Conservation (phyloP, 345 rosid species). For the Moricandia moricandioides region DNA sequence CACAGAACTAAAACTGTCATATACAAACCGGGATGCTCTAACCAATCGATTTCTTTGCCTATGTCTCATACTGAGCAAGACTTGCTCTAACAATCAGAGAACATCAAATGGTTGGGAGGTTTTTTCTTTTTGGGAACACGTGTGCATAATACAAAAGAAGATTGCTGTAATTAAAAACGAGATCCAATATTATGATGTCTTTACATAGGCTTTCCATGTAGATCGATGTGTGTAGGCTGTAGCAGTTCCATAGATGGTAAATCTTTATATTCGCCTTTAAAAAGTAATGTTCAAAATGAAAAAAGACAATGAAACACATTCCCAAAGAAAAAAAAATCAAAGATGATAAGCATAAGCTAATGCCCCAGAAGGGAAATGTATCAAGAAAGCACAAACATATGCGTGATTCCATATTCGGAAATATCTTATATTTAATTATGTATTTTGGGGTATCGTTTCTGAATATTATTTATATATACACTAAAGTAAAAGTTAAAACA, state of each 20-base stretch:
- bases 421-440: background rate
- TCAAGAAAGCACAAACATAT: conserved; percentile 18
- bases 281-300: background rate
- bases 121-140: background rate
- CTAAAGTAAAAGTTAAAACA: background rate
- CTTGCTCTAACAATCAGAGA: background rate
- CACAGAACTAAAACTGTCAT: too few relatives aligned
- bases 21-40: too few relatives aligned
- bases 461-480: background rate
- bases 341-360: background rate
- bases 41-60: too few relatives aligned
- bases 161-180: background rate
- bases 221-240: background rate
- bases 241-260: background rate
- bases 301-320: background rate
- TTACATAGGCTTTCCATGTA: background rate
- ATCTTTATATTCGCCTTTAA: background rate
- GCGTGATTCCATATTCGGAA: conserved; percentile 26
- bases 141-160: background rate
- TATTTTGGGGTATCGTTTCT: conserved; percentile 10
- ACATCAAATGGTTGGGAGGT: background rate
- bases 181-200: background rate
- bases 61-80: too few relatives aligned
- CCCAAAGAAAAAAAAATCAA: background rate
- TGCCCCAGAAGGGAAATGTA: conserved; percentile 7